Base-by-base conservation (phyloP, 768 basidiomycete species). In the Pleurotus salmoneostramineus region DNA sequence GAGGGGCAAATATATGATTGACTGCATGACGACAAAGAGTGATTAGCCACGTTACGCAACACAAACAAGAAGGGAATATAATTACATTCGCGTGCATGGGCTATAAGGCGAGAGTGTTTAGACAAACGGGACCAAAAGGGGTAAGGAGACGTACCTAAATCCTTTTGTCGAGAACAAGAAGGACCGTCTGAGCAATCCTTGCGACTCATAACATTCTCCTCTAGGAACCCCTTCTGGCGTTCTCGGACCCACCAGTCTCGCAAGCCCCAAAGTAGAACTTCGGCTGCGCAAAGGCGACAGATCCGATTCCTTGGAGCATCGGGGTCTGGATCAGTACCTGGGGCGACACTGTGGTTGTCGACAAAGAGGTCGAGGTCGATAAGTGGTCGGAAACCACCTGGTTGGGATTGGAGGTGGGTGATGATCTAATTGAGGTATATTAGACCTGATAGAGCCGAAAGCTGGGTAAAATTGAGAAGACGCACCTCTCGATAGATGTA, bases 241-340 rank as follows among this genome's bases (percentile, higher is more conserved):
- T 93, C 90, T 50, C 87, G 75, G 35, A 92, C 72, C 90, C 91
- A 93, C 91, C 91, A 93, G 40, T 87, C 89, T 60, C 79, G 83
- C 45, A 93, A 65, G 8, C 91, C 91, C 76, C 84, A 89, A 2
- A 92, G 73, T 14, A 93, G 74, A 2, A 91, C 79, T 67, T 92
- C 89, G 0, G 84, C 77, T 1, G 91, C 88, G 66, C 91, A 93
- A 43, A 82, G 70, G 61, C 91, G 75, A 66, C 91, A 93, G 44
- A 87, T 82, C 49, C 75, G 79, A 47, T 69, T 77, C 21, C 86
- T 81, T n/a, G 87, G 82, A 2, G 81, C 78, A 27, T 77, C 76
- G 3, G 84, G 78, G 56, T 83, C 77, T 2, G 81, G 78, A 54
- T 89, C 87, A 6, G 72, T 65, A 4, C 82, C 83, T 6, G 81